phyloP scores from a whole-genome alignment of 2,329 filamentous ascomycete species.

The Pseudocercospora fuligena region DNA sequence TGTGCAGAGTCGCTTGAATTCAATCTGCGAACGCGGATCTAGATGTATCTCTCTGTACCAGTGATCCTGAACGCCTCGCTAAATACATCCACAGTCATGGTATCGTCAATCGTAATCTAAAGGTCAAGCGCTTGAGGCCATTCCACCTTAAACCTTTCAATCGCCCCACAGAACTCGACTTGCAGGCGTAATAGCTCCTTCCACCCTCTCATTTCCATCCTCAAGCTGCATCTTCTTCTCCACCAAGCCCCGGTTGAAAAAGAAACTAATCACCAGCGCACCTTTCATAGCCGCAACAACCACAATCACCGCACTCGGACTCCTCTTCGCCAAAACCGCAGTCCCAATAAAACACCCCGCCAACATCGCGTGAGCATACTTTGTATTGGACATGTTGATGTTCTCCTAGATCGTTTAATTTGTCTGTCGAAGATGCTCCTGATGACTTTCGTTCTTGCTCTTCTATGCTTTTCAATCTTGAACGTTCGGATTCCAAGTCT shows the following conservation, averaged over 20 bases:
- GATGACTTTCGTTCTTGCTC: slow-evolving; percentile 13
- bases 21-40: not conserved
- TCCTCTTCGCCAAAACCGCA: slow-evolving; percentile 20
- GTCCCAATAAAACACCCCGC: slow-evolving; percentile 36
- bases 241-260: slow-evolving; percentile 35
- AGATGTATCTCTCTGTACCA: no score
- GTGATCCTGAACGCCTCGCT: not conserved
- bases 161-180: slow-evolving; percentile 31
- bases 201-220: slow-evolving; percentile 21
- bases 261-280: slow-evolving; percentile 30
- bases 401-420: slow-evolving; percentile 23
- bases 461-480: slow-evolving; percentile 5
- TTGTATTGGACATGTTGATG: not conserved
- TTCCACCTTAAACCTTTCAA: slow-evolving; percentile 9
- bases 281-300: slow-evolving; percentile 31
- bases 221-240: slow-evolving; percentile 26
- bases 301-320: slow-evolving; percentile 30
- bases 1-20: not conserved
- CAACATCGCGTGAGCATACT: slow-evolving; percentile 24
- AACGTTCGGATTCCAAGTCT: not conserved
- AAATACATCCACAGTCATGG: not conserved
- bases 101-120: not conserved
- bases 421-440: slow-evolving; percentile 7
- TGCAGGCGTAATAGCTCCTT: slow-evolving; percentile 28
- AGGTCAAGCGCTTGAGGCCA: not conserved